phyloP scores from a whole-genome alignment of 2,329 filamentous ascomycete genomes.

The Ascochyta koolunga region DNA sequence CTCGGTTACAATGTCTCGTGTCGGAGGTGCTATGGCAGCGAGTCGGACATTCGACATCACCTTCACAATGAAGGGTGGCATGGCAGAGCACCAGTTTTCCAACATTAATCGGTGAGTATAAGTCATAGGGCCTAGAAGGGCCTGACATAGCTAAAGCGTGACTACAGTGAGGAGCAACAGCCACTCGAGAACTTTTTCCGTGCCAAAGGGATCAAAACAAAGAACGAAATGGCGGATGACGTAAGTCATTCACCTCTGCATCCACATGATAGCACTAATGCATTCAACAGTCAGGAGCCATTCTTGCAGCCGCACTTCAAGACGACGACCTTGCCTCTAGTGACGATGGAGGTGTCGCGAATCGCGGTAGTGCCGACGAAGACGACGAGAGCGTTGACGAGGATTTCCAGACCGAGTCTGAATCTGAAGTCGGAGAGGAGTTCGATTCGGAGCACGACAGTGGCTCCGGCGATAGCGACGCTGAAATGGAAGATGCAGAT shows the following conservation, averaged over 20 bases:
- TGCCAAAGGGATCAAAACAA: conserved; percentile 89
- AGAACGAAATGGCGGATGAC: conserved; percentile 98
- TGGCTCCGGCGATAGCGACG: conserved; percentile 72
- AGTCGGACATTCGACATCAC: conserved; percentile 97
- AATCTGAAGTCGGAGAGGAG: conserved; percentile 95
- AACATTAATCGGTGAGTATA: conserved; percentile 84
- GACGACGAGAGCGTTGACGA: conserved; percentile 95
- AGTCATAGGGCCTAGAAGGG: not conserved
- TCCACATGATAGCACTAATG: conserved; percentile 29
- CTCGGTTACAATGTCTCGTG: conserved; percentile 92
- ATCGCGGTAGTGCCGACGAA: conserved; percentile 91
- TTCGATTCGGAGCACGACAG: conserved; percentile 92
- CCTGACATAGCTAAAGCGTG: conserved; percentile 32
- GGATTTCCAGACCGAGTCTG: conserved; percentile 90
- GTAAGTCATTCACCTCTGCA: conserved; percentile 58
- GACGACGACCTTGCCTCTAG: conserved; percentile 83
- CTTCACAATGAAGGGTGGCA: conserved; percentile 85
- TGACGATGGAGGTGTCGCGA: conserved; percentile 73
- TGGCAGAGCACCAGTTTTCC: conserved; percentile 91
- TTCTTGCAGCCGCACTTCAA: conserved; percentile 80
- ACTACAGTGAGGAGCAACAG: conserved; percentile 80
- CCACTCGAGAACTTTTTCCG: conserved; percentile 98
- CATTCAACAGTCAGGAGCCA: conserved; percentile 55
- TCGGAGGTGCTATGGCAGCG: conserved; percentile 90
- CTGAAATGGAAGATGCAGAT: conserved; percentile 68